Base-by-base conservation (phyloP, 2,329 filamentous ascomycete genomes). In the Aspergillus nomiae region DNA sequence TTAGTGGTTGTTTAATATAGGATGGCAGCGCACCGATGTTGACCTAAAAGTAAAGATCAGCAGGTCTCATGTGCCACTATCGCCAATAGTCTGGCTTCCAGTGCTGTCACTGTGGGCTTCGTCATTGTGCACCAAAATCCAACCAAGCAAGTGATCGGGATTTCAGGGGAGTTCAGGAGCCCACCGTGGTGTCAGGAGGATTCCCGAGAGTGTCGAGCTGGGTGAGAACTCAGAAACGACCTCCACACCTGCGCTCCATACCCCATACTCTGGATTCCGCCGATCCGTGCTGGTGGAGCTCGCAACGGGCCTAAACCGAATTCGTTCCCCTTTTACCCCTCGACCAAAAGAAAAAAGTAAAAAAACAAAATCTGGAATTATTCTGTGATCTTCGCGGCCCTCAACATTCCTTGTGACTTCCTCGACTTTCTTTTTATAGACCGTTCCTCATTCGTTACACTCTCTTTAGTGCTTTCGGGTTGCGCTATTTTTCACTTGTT, bases 31-130 rank as follows among this genome's bases (percentile, higher is more conserved):
- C 26, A 50, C 26, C 58, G 38, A 26, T 28, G 43, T 21, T 21
- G 58, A 32, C 19, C 46, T 36, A 45, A 41, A 50, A 14, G 34
- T 28, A 41, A 38, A 36, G 51, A 55, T 55, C 51, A 55, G 32
- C 51, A 55, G 21, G 28, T 26, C 32, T 59, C 45, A 50, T 51
- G 30, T n/a, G 56, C 56, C 56, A 51, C 45, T 59, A 51, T 59
- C 26, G 16, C 30, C 45, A 51, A 59, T 59, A 59, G 56, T 59
- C 26, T 30, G 56, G 51, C n/a, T 32, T 19, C n/a, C 32, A 38
- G 26, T 26, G 51, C 51, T 55, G 51, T 38, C 51, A 38, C 30
- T 38, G 32, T 14, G 51, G 51, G 34, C 34, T 55, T 36, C 32
- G 14, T 38, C 51, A 55, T 24, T 12, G 19, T 21, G 32, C 32